phyloP scores from a whole-genome alignment of 2,329 filamentous ascomycete genomes.

The Botrytis deweyae region DNA sequence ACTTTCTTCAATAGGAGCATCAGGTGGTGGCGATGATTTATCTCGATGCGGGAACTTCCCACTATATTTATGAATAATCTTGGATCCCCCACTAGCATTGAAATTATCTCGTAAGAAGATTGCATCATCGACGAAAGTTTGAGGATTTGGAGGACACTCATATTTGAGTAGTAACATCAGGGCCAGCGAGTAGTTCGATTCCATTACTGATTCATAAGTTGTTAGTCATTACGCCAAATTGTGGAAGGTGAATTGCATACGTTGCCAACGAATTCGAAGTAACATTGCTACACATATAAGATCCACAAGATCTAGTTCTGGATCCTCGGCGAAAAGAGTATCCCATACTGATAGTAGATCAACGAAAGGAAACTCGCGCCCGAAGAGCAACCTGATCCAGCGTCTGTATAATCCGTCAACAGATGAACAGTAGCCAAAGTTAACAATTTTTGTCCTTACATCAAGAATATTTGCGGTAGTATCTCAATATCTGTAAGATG shows the following conservation, averaged over 20 bases:
- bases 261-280: conserved; percentile 83
- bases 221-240: not conserved
- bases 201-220: conserved; percentile 60
- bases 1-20: conserved; percentile 35
- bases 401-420: conserved; percentile 46
- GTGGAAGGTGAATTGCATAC: conserved; percentile 49
- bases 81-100: conserved; percentile 58
- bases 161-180: conserved; percentile 83
- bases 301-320: conserved; percentile 77
- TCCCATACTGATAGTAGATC: conserved; percentile 88
- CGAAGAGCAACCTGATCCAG: conserved; percentile 91
- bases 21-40: conserved; percentile 32
- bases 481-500: conserved; percentile 84
- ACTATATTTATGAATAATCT: conserved; percentile 71
- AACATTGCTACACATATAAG: conserved; percentile 94
- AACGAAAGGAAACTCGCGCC: conserved; percentile 87
- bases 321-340: conserved; percentile 81
- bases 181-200: conserved; percentile 83
- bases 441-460: conserved; percentile 53
- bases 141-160: conserved; percentile 60
- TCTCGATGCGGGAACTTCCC: conserved; percentile 48
- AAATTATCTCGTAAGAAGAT: conserved; percentile 69
- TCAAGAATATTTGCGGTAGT: conserved; percentile 93
- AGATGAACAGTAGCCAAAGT: not conserved
- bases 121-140: conserved; percentile 84